Evolutionary conservation across 768 basidiomycete genomes (phyloP), one percentile per base, ranked within the genome.

Genomic region (Leccinellum rugosiceps): DNA sequence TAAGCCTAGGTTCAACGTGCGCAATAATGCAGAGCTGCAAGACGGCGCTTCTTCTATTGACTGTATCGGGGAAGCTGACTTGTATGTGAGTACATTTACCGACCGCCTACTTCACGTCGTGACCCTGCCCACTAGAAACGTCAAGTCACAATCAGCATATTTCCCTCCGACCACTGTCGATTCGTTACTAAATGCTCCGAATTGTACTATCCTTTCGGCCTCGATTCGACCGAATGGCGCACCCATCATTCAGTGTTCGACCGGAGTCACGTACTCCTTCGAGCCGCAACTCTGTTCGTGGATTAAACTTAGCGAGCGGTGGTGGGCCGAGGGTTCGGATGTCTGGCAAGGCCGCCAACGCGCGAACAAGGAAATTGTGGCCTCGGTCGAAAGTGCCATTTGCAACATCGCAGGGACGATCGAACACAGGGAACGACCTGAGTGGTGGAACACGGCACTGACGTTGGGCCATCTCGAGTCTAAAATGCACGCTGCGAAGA

Each of bases 391-490:
- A 53, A 83, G 85, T 3, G 76, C 85, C 35, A 74, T 90, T 58
- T 77, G 82, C n/a, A 60, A 71, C 23, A 73, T 85, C 35, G 48
- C 38, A 6, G 65, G 65, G 41, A 35, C 63, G 32, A 70, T 72
- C 6, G 72, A 76, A 6, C 76, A 81, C 58, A 81, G 70, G 60
- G 76, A 75, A 45, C 77, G 84, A 47, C 88, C 91, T 28, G 71
- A 78, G 60, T 95, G 90, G 89, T 96, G 92, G 92, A 81, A 72
- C 56, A 77, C 85, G 4, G 92, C 94, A 19, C 70, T 94, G 65
- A 90, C 91, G 14, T 79, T 99, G 21, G 91, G 91, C 6, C 93
- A 97, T 73, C 77, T 97, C 57, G 97, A 99, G 77, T 86, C 85
- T 50, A 82, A 85, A 59, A 69, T 97, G 72, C 83, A 86, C 66